Evolutionary conservation across 75 land plant genomes (phyloP).

Genomic region (Gnetum montanum): DNA sequence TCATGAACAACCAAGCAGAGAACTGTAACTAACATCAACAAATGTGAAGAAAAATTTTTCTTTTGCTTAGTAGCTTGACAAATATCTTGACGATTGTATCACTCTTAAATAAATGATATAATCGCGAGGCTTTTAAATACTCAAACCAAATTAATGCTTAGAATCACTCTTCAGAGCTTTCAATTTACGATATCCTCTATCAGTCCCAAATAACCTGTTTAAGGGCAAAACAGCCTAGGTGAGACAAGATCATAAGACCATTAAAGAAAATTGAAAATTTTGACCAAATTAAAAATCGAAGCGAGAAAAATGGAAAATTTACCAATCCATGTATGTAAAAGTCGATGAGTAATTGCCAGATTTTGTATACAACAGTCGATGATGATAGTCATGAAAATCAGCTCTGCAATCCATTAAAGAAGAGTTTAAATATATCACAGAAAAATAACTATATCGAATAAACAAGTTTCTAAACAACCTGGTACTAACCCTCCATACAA

Average conservation of each 20-base stretch:
- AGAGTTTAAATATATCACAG: not conserved
- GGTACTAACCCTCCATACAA: conserved; percentile 87
- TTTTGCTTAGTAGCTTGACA: no score
- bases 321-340: conserved; percentile 98
- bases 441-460: conserved; percentile 2
- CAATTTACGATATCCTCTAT: conserved; percentile 74
- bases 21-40: no score
- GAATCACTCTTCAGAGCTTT: conserved; percentile 40
- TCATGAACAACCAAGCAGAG: no score
- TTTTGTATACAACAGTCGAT: conserved; percentile 90
- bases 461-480: not conserved
- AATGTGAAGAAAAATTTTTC: no score
- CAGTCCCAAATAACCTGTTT: conserved; percentile 84
- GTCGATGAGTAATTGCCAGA: conserved; percentile 98
- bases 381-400: conserved; percentile 99
- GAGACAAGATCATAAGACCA: not conserved
- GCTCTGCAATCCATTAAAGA: conserved; percentile 40
- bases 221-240: not conserved
- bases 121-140: no score
- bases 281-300: not conserved
- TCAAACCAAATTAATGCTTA: not conserved
- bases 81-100: no score
- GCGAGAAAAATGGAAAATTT: conserved; percentile 4
- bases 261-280: not conserved
- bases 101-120: no score